Conservation (phyloP, 805 yeast species). For the Jamesozyma jinghongensis region DNA sequence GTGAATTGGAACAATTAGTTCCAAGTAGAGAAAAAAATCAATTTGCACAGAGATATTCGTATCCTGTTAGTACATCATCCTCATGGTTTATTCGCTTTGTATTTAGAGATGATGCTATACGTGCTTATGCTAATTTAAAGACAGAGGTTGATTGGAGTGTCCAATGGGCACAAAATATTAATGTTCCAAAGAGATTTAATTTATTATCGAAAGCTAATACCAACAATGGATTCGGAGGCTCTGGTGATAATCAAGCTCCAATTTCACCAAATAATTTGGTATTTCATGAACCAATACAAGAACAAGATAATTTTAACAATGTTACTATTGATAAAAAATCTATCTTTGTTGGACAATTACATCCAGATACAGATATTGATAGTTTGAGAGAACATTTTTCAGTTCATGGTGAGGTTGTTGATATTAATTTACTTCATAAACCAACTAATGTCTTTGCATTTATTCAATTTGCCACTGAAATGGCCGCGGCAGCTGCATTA, state of each 20-base stretch:
- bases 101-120: slow-evolving; percentile 78
- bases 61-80: slow-evolving; percentile 21
- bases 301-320: slow-evolving; percentile 2
- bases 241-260: neutral
- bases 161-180: slow-evolving; percentile 84
- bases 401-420: slow-evolving; percentile 56
- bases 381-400: slow-evolving; percentile 51
- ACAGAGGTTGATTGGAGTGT: slow-evolving; percentile 47
- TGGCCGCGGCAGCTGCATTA: slow-evolving; percentile 78
- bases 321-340: slow-evolving; percentile 57
- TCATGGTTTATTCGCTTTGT: slow-evolving; percentile 74
- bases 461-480: slow-evolving; percentile 52
- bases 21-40: slow-evolving; percentile 30
- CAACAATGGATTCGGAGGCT: too few relatives aligned
- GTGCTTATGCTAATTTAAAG: slow-evolving; percentile 67
- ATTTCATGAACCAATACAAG: neutral
- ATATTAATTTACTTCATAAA: slow-evolving; percentile 46
- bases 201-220: slow-evolving; percentile 12
- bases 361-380: slow-evolving; percentile 43
- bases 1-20: slow-evolving; percentile 65
- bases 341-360: slow-evolving; percentile 72
- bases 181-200: slow-evolving; percentile 35
- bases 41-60: slow-evolving; percentile 12
- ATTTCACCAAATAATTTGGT: neutral
- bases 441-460: slow-evolving; percentile 59